Percentiles rank a stretch among this genome's conserved stretches.
phyloP scores from a whole-genome alignment of 495 filamentous ascomycete genomes.

The Penicillium turbatum region DNA sequence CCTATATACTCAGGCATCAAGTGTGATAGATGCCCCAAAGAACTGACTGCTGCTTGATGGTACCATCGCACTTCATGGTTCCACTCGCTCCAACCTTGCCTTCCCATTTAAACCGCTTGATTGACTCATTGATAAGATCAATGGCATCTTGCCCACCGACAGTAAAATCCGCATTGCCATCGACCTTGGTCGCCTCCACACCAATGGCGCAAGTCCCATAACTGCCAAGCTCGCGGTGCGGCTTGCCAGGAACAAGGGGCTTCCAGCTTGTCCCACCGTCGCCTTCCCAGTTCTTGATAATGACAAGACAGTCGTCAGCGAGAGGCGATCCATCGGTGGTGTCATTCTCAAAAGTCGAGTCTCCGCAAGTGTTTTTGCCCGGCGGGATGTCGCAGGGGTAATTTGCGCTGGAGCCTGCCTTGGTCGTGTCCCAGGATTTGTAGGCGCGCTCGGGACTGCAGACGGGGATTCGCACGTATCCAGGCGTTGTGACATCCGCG shows the following conservation, averaged over 20 bases:
- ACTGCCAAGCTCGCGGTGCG: constrained; percentile 11
- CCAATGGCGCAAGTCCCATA: constrained; percentile 17
- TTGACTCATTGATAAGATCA: constrained; percentile 22
- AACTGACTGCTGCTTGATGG: constrained; percentile 6
- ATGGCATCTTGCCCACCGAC: constrained; percentile 27
- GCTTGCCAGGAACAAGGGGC: neutral
- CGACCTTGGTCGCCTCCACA: neutral
- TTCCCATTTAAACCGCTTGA: constrained; percentile 14
- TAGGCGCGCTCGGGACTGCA: constrained; percentile 19
- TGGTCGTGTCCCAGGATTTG: constrained; percentile 16
- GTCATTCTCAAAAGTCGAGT: constrained; percentile 26
- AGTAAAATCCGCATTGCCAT: constrained; percentile 12
- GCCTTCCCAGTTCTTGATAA: constrained; percentile 32
- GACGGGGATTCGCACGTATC: constrained; percentile 30
- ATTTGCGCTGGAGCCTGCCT: constrained; percentile 7
- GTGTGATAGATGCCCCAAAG: constrained; percentile 22
- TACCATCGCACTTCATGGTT: constrained; percentile 22
- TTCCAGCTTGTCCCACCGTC: neutral
- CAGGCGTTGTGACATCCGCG: constrained; percentile 24
- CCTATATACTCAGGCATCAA: neutral
- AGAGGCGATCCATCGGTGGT: constrained; percentile 25
- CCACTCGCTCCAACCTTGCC: constrained; percentile 29
- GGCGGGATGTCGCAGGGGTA: constrained; percentile 27
- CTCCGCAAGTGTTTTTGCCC: constrained; percentile 19
- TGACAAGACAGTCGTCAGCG: constrained; percentile 25